Base-by-base conservation (phyloP, 352 stramenopile species). In the Phytopythium kandeliae region DNA sequence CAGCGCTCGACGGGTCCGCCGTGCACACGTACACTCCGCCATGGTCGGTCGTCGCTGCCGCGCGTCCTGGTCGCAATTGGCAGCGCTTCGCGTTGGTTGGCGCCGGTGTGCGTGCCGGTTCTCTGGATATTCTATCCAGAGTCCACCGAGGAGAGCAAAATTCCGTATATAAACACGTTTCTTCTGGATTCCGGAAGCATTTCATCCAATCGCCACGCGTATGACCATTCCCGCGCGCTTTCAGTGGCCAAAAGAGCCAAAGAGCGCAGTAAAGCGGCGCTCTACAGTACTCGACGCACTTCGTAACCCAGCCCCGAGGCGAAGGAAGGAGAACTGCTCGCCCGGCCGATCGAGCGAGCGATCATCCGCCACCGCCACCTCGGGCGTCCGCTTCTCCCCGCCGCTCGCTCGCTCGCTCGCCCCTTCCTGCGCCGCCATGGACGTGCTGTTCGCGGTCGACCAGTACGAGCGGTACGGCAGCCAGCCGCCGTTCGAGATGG, bases 401-500 rank as follows among this genome's bases (percentile, higher is more conserved):
- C 31, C 31, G 4, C 7, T 13, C 31, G 4, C 31, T 15, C 7
- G 6, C 37, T 9, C 6, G 10, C 11, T 10, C 19, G 37, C 10
- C 19, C 1, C 35, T 21, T n/a, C 34, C 12, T 17, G 34, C 34
- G n/a, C n/a, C 35, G 38, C 19, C 12, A 92, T 92, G 78, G 81
- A 92, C 65, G 81, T 92, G 37, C 81, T 78, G 66, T 76, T 71
- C 56, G 78, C 78, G 21, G 71, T 74, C 48, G 75, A 53, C 48
- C 75, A 89, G 61, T 89, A 69, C 55, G 48, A 72, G 42, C 60
- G 68, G 43, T 76, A 73, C 51, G 63, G 83, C 25, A 65, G 63
- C 25, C 38, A 66, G 41, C 72, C 81, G 36, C 63, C 67, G n/a
- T 92, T 79, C 62, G 74, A 89, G 43, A 68, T 70, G 26, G 72